phyloP scores from a whole-genome alignment of 1,139 yeast species.

The Debaryomyces subglobosus region DNA sequence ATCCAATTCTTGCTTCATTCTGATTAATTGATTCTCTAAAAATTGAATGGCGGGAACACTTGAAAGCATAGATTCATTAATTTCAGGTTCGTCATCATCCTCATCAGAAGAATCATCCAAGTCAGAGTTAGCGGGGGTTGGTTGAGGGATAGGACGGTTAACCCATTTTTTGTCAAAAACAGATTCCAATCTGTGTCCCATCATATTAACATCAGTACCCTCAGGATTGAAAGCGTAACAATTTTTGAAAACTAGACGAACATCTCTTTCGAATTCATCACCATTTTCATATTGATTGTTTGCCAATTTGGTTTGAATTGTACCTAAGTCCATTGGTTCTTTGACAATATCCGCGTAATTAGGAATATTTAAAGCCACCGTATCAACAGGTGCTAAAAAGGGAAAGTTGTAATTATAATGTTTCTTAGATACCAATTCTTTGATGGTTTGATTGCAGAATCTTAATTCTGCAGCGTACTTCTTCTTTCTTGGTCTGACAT shows the following conservation, averaged over 20 bases:
- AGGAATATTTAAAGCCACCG: conserved; percentile 91
- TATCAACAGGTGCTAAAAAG: conserved; percentile 91
- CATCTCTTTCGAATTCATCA: conserved; percentile 83
- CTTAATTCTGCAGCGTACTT: conserved; percentile 88
- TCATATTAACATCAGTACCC: conserved; percentile 90
- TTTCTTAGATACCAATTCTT: conserved; percentile 82
- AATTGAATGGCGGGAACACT: conserved; percentile 86
- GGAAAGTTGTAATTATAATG: conserved; percentile 87
- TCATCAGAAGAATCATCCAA: conserved; percentile 40
- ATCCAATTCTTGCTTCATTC: conserved; percentile 85
- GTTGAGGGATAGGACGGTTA: conserved; percentile 80
- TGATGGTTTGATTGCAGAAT: conserved; percentile 80
- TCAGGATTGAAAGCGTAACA: conserved; percentile 94
- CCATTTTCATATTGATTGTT: conserved; percentile 89
- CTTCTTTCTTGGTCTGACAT: conserved; percentile 87
- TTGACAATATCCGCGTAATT: conserved; percentile 82
- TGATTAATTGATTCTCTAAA: conserved; percentile 79
- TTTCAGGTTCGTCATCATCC: conserved; percentile 68
- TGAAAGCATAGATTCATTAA: conserved; percentile 72
- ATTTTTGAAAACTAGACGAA: conserved; percentile 80
- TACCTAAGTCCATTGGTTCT: conserved; percentile 94
- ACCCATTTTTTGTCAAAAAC: conserved; percentile 89
- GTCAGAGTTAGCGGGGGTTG: conserved; percentile 47
- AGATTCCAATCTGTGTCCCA: conserved; percentile 91
- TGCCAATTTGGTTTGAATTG: conserved; percentile 76